A percentile compares a stretch with the other conserved stretches of the same genome.
Conservation (phyloP, 2,329 filamentous ascomycete species). For the Xylaria sp. region DNA sequence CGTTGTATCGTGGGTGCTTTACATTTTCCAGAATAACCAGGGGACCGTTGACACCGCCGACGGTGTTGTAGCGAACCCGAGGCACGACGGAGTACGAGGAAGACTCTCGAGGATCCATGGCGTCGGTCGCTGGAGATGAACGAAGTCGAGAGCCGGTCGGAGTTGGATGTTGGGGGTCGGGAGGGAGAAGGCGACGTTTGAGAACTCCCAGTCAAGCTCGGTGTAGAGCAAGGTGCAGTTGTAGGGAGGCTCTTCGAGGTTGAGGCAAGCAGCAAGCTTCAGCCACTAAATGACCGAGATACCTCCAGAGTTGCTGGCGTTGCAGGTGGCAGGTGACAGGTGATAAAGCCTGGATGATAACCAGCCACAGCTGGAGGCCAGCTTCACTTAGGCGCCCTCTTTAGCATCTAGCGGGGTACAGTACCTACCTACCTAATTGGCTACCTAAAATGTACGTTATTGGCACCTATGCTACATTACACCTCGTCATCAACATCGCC, state of each 20-base stretch:
- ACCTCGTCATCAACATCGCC: too few relatives aligned
- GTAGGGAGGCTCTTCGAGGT: constrained; percentile 10
- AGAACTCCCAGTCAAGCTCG: constrained; percentile 26
- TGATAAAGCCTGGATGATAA: constrained; percentile 19
- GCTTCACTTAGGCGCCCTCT: neutral
- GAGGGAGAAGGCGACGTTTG: constrained; percentile 21
- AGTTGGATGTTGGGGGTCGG: constrained; percentile 13
- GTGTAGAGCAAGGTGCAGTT: constrained; percentile 19
- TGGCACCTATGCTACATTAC: too few relatives aligned
- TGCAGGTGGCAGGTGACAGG: constrained; percentile 11
- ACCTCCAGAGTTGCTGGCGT: constrained; percentile 17
- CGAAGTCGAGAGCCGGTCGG: constrained; percentile 18
- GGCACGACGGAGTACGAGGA: constrained; percentile 70
- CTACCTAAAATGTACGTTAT: too few relatives aligned
- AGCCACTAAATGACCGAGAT: constrained; percentile 29
- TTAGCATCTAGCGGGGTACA: constrained; percentile 11
- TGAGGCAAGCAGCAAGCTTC: constrained; percentile 35
- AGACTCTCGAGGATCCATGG: constrained; percentile 66
- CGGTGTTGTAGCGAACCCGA: constrained; percentile 92
- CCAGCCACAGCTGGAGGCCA: constrained; percentile 31
- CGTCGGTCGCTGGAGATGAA: constrained; percentile 30
- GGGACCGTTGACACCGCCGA: constrained; percentile 96
- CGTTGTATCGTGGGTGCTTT: constrained; percentile 97
- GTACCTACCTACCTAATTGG: too few relatives aligned
- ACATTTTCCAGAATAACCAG: constrained; percentile 98